A percentile compares a stretch with the other conserved stretches of the same genome.
phyloP scores from a whole-genome alignment of 352 stramenopile species.

The Phytophthora sojae region DNA sequence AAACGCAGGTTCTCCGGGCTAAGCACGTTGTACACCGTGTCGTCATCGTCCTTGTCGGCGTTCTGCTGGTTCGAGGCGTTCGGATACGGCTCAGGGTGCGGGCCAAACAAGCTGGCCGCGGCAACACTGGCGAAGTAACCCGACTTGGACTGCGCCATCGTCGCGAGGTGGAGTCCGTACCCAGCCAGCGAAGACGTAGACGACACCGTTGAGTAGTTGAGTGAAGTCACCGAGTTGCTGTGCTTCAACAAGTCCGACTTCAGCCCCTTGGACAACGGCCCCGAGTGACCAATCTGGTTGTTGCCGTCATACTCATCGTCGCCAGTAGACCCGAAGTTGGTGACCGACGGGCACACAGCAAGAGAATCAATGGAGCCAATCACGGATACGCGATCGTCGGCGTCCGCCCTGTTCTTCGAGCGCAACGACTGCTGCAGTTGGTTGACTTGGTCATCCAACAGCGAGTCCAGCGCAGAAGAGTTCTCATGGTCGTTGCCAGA shows the following conservation, averaged over 20 bases:
- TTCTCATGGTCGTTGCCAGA: constrained; percentile 23
- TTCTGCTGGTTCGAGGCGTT: constrained; percentile 31
- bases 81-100: constrained; percentile 45
- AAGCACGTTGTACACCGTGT: constrained; percentile 37
- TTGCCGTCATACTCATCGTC: constrained; percentile 39
- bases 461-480: constrained; percentile 28
- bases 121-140: constrained; percentile 37
- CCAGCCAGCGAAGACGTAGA: constrained; percentile 53
- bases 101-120: constrained; percentile 41
- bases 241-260: constrained; percentile 40
- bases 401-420: constrained; percentile 24
- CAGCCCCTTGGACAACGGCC: constrained; percentile 10
- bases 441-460: constrained; percentile 43
- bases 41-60: constrained; percentile 15
- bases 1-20: constrained; percentile 49
- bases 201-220: constrained; percentile 58
- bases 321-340: constrained; percentile 20
- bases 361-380: constrained; percentile 44
- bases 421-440: constrained; percentile 38
- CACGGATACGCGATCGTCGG: constrained; percentile 27
- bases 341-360: constrained; percentile 39
- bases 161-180: constrained; percentile 49
- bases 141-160: constrained; percentile 45
- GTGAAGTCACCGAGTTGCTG: constrained; percentile 45
- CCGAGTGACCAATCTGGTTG: constrained; percentile 41